Evolutionary conservation across 1,284 basidiomycete species (phyloP), one percentile per base, ranked within the genome.

Genomic region (Austroboletus niveus): DNA sequence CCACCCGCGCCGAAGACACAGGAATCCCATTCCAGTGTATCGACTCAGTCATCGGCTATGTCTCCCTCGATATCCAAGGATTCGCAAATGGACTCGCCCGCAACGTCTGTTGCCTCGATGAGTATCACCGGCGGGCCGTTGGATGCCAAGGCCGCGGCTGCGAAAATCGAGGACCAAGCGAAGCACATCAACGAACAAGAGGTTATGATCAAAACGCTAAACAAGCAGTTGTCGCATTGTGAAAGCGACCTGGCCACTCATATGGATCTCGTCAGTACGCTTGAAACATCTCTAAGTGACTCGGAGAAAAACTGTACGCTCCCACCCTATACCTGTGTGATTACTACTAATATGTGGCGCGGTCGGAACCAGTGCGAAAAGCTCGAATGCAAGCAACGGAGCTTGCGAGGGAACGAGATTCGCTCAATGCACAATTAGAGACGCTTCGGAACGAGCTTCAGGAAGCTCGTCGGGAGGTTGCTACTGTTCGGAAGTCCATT

Each of bases 241-340:
- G 92, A 96, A 71, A 84, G 80, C 55, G 93, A 96, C 69, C 75
- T 96, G 53, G 90, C 94, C 62, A 87, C 90, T 47, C 93, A 95
- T 66, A 93, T 94, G 79, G 92, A 96, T 67, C 80, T 95, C 51
- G 92, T 94, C 55, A 80, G 75, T 54, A 88, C 86, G 17, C 76
- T 94, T 27, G 92, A 94, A 72, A 82, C 84, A 38, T 90, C 90
- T 32, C 75, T 95, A 40, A 87, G 87, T 51, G 92, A 94, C 63
- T 89, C 90, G 27, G 92, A 95, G 72, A 91, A 94, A 69, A 94
- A 92, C 64, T 75, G 91, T 91, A 71, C 74, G 87, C 82, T 45
- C 50, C 41, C 57, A 31, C 48, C 53, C 44, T 45, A 57, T 50
- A 34, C 34, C 45, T 35, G 44, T 51, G 40, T 49, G 52, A 50